Conservation (phyloP, 2,329 filamentous ascomycete genomes). For the Ophiosphaerella narmari region DNA sequence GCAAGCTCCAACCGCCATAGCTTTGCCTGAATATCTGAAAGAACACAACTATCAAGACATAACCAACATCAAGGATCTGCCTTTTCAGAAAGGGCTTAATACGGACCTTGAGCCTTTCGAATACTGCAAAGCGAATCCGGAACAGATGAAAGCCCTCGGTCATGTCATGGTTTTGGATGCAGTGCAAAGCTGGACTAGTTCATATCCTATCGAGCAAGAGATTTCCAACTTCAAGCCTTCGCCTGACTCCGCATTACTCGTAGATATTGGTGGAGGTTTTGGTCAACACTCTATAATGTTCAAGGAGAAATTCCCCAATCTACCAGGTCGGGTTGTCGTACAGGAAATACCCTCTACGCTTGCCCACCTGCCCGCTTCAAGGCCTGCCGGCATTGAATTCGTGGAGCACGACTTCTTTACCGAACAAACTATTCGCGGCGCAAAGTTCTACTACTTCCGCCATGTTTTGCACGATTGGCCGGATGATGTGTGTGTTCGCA, state of each 20-base stretch:
- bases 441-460: constrained; percentile 40
- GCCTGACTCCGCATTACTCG: constrained; percentile 25
- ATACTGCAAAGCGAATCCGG: constrained; percentile 30
- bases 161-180: constrained; percentile 35
- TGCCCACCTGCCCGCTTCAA: constrained; percentile 9
- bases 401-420: constrained; percentile 41
- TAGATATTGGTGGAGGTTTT: constrained; percentile 42
- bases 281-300: constrained; percentile 32
- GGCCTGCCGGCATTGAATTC: constrained; percentile 32
- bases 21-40: constrained; percentile 36
- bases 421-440: constrained; percentile 31
- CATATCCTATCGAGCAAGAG: constrained; percentile 22
- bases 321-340: constrained; percentile 25
- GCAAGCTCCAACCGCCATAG: constrained; percentile 25
- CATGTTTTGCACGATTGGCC: constrained; percentile 43
- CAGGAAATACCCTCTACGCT: constrained; percentile 35
- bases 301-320: constrained; percentile 17
- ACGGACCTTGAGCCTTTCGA: constrained; percentile 35
- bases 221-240: constrained; percentile 18
- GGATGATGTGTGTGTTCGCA: constrained; percentile 31
- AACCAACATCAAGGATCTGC: constrained; percentile 26
- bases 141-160: constrained; percentile 33
- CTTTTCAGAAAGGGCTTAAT: constrained; percentile 31
- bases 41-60: constrained; percentile 34
- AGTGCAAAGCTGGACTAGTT: constrained; percentile 22